Base-by-base conservation (phyloP, 108 stramenopile genomes). In the Skeletonema grethae region DNA sequence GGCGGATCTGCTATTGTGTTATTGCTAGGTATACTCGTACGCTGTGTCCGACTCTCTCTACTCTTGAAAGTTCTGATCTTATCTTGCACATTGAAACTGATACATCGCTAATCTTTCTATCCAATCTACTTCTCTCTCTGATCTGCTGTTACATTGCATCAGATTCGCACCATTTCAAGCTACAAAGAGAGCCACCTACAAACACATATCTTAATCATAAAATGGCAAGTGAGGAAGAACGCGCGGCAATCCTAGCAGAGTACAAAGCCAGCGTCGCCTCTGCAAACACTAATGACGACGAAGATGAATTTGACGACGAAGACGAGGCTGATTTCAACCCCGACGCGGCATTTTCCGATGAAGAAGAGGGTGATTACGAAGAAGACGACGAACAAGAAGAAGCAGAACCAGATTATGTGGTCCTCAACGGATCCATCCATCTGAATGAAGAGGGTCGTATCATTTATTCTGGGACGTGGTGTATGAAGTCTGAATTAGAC, bases 381-480 rank as follows among this genome's bases (percentile, higher is more conserved):
- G 59, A 67, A n/a, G 56, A 45, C 18, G 61, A 56, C 7, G 62
- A 35, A 39, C 12, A 28, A 39, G 62, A 13, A 13, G 2, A 28
- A 38, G 48, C 10, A 29, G 36, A 75, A n/a, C 43, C 36, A 13
- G 46, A 71, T 36, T 61, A 39, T 34, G 65, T 45, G 25, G 53
- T 83, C 13, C 63, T 83, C 36, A 32, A 46, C 1, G 82, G 83
- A 12, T 41, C 43, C 29, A 34, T 80, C 25, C 39, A 31, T 61
- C 57, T 80, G 0, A 80, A 74, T 58, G 75, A 76, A 1, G 78
- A 80, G 22, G 79, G 79, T 55, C 69, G 75, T 5, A 29, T 84
- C 12, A 38, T 78, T 35, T 84, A 72, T 57, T 66, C 62, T 0
- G 83, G 83, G n/a, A 71, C 74, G 13, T 84, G 83, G 83, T 48